Base-by-base conservation (phyloP, 345 rosid species). In the Moringa oleifera region DNA sequence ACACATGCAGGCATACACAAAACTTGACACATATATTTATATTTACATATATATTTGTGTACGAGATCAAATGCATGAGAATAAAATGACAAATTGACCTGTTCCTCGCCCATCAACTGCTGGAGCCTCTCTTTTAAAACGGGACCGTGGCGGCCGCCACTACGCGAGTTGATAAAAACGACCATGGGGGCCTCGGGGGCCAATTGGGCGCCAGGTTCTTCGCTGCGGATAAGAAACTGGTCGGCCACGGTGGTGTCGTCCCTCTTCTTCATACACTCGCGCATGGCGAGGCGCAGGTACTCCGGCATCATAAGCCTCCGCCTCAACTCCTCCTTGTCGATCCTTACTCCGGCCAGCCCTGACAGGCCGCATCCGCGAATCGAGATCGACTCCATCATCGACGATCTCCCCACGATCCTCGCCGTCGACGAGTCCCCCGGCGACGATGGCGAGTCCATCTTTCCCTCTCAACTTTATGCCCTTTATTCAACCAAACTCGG, bases 61-160 rank as follows among this genome's bases (percentile, higher is more conserved):
- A n/a, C n/a, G n/a, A n/a, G n/a, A n/a, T n/a, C n/a, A n/a, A 41
- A 41, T 41, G 13, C 1, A 11, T 0, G 6, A 61, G 22, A 61
- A 16, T 21, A 23, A 41, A 51, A 18, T 7, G 25, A 46, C 57
- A 46, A 7, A 15, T 45, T 37, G 6, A 86, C 98, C 85, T 90
- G 97, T 31, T 91, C 96, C 56, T 81, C 74, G 47, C 84, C 84
- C 75, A 95, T 87, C 6, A 95, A 79, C 57, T 87, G 75, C 70
- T 80, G 85, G 8, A 95, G 88, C 20, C 94, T 81, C 45, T 73
- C 79, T 66, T 82, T 87, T 24, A 95, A 89, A 36, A 81, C 73
- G 0, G 87, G 86, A 2, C 97, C 97, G 28, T 84, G 79, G 16
- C 97, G 84, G 25, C 97, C 97, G 20, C 97, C 99, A 67, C 99